Percentiles rank a stretch among this genome's conserved stretches.
These are phyloP conservation scores for Boletus rex-veris DNA, from an alignment of 768 basidiomycete species.

Conservation along the genomic window DNA sequence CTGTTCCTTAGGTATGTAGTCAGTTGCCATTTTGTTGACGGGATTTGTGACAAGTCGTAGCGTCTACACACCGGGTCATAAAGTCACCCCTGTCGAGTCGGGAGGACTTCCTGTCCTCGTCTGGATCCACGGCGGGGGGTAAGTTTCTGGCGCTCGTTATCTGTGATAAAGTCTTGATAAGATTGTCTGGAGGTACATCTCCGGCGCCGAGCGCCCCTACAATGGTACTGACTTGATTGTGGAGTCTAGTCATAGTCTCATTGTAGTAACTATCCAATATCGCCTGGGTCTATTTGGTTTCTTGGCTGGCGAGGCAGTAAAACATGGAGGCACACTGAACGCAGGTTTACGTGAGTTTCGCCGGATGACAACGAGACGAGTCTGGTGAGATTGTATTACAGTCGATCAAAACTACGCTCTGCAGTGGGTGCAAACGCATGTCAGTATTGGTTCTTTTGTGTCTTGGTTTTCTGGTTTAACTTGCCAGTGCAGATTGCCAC, in stretches of 20 bases:
- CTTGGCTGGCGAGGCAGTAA: not conserved
- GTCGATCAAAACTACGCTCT: constrained; percentile 7
- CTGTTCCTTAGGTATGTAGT: constrained; percentile 4
- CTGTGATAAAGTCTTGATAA: not conserved
- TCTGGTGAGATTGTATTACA: not conserved
- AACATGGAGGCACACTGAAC: not conserved
- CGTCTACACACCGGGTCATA: not conserved
- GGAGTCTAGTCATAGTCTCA: not conserved
- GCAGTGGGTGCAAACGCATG: constrained; percentile 4
- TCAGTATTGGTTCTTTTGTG: not conserved
- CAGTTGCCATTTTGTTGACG: not conserved
- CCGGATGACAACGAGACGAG: not conserved
- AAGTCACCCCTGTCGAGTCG: not conserved
- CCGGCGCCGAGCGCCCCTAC: not conserved
- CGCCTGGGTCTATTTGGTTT: constrained; percentile 9
- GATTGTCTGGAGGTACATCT: not conserved
- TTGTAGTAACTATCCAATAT: constrained; percentile 10
- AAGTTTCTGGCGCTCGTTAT: not conserved
- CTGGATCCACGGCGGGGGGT: constrained; percentile 10
- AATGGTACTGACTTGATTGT: constrained; percentile 5
- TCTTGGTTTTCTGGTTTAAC: not conserved
- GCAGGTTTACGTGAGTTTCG: constrained; percentile 6
- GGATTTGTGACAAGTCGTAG: not conserved
- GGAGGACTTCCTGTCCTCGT: constrained; percentile 6
- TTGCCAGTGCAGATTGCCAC: not conserved